Conservation (phyloP, 116 monocot genomes). For the Posidonia oceanica region DNA sequence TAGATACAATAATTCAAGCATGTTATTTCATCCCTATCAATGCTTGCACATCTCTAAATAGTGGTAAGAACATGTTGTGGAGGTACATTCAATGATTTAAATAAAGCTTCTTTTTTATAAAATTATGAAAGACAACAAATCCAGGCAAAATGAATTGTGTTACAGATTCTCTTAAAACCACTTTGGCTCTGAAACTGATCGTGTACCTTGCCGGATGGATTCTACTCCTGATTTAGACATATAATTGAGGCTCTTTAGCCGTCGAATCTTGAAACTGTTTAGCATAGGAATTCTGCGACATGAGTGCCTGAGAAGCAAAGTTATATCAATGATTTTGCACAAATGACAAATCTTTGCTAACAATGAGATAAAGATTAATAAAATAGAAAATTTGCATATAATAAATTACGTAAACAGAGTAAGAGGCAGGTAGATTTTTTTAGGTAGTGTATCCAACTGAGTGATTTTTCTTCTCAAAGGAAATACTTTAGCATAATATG, state of each 20-base stretch:
- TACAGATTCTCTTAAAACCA: not conserved
- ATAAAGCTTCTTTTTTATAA: no score
- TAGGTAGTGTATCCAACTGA: not conserved
- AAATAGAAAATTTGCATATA: not conserved
- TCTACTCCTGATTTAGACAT: slow-evolving; percentile 24
- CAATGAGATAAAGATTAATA: not conserved
- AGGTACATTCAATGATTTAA: not conserved
- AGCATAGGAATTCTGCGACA: slow-evolving; percentile 27
- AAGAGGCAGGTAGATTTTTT: not conserved
- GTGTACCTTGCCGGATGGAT: slow-evolving; percentile 35
- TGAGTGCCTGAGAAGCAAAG: slow-evolving; percentile 25
- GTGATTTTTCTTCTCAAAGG: not conserved
- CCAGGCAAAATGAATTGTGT: not conserved
- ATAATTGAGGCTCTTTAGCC: slow-evolving; percentile 18
- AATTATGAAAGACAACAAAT: no score
- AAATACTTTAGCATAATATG: not conserved
- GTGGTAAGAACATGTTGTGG: not conserved
- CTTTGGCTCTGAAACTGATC: not conserved
- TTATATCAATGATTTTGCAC: not conserved
- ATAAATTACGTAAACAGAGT: not conserved
- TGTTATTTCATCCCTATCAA: not conserved
- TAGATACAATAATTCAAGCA: not conserved
- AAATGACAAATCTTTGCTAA: not conserved
- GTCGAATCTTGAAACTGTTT: slow-evolving; percentile 14
- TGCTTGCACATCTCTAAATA: not conserved